Conservation (phyloP, 345 rosid species). For the Aquilaria sinensis region DNA sequence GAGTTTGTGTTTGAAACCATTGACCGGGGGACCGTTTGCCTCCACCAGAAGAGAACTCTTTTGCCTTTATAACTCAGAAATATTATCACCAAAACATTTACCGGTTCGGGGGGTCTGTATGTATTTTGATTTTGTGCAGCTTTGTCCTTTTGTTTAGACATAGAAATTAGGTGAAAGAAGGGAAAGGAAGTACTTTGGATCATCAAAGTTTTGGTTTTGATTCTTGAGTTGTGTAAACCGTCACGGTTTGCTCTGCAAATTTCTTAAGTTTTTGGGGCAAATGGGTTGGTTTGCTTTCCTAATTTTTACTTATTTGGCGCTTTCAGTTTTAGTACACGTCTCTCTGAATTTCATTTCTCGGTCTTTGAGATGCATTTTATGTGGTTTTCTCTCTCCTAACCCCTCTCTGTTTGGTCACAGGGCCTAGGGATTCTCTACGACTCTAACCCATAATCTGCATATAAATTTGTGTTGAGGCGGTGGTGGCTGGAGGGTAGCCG, state of each 20-base stretch:
- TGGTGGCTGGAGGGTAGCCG: constrained; percentile 6
- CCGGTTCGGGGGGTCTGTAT: neutral
- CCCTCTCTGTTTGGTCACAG: constrained; percentile 19
- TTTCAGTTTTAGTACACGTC: neutral
- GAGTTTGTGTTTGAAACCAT: neutral
- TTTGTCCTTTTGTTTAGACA: neutral
- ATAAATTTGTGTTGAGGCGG: constrained; percentile 15
- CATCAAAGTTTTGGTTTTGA: neutral
- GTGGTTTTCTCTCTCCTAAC: constrained; percentile 9
- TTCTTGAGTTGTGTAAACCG: constrained; percentile 1
- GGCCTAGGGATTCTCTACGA: constrained; percentile 18
- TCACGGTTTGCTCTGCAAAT: constrained; percentile 1
- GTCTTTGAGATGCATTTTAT: neutral
- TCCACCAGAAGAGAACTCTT: no score
- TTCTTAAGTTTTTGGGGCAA: constrained; percentile 6
- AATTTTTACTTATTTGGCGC: neutral
- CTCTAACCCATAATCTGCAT: neutral
- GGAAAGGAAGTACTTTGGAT: neutral
- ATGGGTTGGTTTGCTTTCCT: neutral
- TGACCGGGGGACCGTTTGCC: constrained; percentile 1
- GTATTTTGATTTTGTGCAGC: neutral
- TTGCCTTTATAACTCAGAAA: neutral
- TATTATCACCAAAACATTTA: neutral
- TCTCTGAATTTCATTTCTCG: neutral
- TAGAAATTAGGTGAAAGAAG: neutral